phyloP scores from a whole-genome alignment of 345 rosid species.

The Linum usitatissimum region DNA sequence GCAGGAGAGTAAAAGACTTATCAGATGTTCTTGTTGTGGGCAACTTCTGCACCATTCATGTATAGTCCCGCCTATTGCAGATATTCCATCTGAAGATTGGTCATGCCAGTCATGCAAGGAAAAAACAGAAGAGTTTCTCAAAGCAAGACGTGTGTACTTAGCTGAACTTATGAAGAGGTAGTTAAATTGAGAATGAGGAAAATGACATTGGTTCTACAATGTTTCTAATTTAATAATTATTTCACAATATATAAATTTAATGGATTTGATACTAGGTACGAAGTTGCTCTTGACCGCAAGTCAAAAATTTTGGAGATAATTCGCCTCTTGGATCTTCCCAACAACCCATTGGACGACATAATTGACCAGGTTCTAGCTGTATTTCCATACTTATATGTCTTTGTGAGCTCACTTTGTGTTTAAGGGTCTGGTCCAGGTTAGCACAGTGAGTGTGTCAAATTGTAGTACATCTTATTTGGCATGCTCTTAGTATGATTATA shows the following conservation, averaged over 20 bases:
- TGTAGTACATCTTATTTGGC: neutral
- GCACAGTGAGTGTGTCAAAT: neutral
- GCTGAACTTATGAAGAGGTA: slow-evolving; percentile 71
- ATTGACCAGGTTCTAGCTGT: slow-evolving; percentile 64
- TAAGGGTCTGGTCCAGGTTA: neutral
- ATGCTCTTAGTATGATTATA: neutral
- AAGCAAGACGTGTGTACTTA: slow-evolving; percentile 53
- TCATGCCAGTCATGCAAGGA: slow-evolving; percentile 90
- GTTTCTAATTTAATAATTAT: slow-evolving; percentile 1
- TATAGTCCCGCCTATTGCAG: slow-evolving; percentile 74
- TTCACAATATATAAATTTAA: neutral
- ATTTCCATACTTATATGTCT: neutral
- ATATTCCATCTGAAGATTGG: slow-evolving; percentile 66
- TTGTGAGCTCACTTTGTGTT: neutral
- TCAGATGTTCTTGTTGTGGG: slow-evolving; percentile 87
- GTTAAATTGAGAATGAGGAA: slow-evolving; percentile 1
- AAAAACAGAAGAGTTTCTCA: slow-evolving; percentile 87
- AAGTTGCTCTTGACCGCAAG: slow-evolving; percentile 76
- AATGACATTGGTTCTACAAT: slow-evolving; percentile 2
- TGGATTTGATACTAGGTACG: slow-evolving; percentile 48
- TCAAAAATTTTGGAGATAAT: slow-evolving; percentile 76
- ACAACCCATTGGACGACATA: slow-evolving; percentile 95
- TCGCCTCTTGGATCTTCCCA: slow-evolving; percentile 84
- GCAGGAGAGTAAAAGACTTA: slow-evolving; percentile 88
- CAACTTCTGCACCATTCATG: slow-evolving; percentile 82